A percentile compares a stretch with the other conserved stretches of the same genome.
Conservation (phyloP, 2,329 filamentous ascomycete genomes). For the Ceratocystis variospora region DNA sequence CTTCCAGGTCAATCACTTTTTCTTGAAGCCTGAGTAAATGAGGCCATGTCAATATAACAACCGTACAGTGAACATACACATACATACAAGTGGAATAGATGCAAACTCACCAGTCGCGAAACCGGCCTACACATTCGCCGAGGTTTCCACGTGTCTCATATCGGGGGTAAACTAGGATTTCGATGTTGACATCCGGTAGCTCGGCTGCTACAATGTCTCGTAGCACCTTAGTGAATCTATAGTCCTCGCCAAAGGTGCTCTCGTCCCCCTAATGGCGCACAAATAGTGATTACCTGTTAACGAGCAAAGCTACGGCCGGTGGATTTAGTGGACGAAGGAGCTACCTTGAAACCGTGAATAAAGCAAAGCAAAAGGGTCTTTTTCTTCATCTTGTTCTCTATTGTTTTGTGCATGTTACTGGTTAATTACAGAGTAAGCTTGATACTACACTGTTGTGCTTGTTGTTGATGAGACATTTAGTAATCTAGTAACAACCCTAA, state of each 20-base stretch:
- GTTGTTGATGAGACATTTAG: not conserved
- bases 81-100: not conserved
- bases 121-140: constrained; percentile 53
- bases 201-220: constrained; percentile 47
- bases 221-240: constrained; percentile 58
- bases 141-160: constrained; percentile 74
- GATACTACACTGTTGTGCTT: not conserved
- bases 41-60: not conserved
- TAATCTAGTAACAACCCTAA: not conserved
- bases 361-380: constrained; percentile 72
- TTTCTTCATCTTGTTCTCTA: constrained; percentile 38
- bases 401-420: not conserved
- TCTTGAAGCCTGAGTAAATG: constrained; percentile 58
- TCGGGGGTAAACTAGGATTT: constrained; percentile 58
- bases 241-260: constrained; percentile 55
- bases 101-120: constrained; percentile 56
- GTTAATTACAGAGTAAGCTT: not conserved
- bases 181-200: constrained; percentile 55
- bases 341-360: constrained; percentile 75
- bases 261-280: constrained; percentile 49
- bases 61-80: not conserved
- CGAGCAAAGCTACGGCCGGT: not conserved
- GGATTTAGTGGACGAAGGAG: not conserved
- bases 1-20: constrained; percentile 88
- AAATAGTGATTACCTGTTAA: not conserved